Evolutionary conservation across 768 basidiomycete species (phyloP), one percentile per base, ranked within the genome.

Genomic region (Rhizopogon roseolus): DNA sequence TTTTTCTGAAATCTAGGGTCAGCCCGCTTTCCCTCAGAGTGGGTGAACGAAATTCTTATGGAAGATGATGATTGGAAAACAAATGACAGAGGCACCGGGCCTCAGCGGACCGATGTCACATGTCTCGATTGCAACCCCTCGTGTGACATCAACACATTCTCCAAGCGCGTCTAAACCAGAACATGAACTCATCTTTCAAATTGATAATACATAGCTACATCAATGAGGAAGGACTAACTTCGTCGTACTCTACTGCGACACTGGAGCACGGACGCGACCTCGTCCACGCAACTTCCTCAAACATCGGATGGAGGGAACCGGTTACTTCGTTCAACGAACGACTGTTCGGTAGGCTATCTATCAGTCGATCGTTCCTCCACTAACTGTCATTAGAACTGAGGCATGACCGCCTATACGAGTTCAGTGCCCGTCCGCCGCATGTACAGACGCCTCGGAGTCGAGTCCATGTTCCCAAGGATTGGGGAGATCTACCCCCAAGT

Each of bases 401-500:
- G 45, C 29, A 10, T 9, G 44, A 60, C 42, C 60, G 40, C 44
- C 51, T 69, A 39, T 69, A 62, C 58, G 57, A 54, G 46, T 69
- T 67, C 52, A 51, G 37, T 39, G 1, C 41, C n/a, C 45, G 34
- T 46, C 64, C 67, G 2, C 69, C 69, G 1, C 50, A 34, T 1
- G 22, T 50, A 6, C 5, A 17, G n/a, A 19, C 32, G 41, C 42
- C n/a, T 39, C 36, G 48, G 39, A 14, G 22, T 54, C 32, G 49
- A 41, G 28, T 46, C 38, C 57, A 52, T 63, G 34, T 50, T 41
- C 50, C 61, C 48, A 70, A 66, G 36, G 73, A 75, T 44, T 81
- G 81, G 81, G 75, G 72, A 9, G 61, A 32, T 32, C 9, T 62
- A 19, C 59, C 57, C 7, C 54, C 56, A 11, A 62, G 65, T 25